A percentile compares a stretch with the other conserved stretches of the same genome.
phyloP scores from a whole-genome alignment of 2,329 filamentous ascomycete species.

The Arthroderma sp. region DNA sequence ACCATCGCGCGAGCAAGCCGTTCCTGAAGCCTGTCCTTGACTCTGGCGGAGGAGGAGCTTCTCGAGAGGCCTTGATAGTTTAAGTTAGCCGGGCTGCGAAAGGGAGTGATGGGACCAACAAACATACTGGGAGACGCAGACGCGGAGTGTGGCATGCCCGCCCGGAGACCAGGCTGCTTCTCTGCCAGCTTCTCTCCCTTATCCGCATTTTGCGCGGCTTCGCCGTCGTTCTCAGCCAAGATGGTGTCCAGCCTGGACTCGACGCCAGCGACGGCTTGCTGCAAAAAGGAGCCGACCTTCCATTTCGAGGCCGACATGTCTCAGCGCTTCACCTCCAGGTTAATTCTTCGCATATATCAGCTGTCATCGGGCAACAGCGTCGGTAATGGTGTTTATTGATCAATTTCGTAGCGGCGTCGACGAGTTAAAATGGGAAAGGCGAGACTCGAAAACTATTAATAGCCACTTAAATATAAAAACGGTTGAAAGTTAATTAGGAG shows the following conservation, averaged over 20 bases:
- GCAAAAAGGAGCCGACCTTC: conserved; percentile 59
- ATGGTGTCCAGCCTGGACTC: conserved; percentile 90
- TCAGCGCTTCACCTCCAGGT: conserved; percentile 17
- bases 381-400: background rate
- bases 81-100: conserved; percentile 7
- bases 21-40: conserved; percentile 78
- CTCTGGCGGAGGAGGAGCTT: conserved; percentile 51
- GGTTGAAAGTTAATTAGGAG: background rate
- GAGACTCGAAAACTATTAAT: background rate
- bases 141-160: conserved; percentile 17
- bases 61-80: conserved; percentile 42
- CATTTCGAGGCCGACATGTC: conserved; percentile 45
- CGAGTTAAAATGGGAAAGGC: background rate
- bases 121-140: conserved; percentile 19
- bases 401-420: background rate
- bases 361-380: background rate
- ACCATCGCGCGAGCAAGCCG: conserved; percentile 77
- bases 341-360: background rate
- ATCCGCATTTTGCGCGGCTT: conserved; percentile 19
- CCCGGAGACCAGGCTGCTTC: conserved; percentile 23
- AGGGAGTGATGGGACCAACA: background rate
- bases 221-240: conserved; percentile 62
- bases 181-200: conserved; percentile 25
- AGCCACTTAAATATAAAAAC: background rate
- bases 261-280: conserved; percentile 83